Evolutionary conservation across 768 basidiomycete species (phyloP), one percentile per base, ranked within the genome.

Genomic region (Hygrocybe punicea): DNA sequence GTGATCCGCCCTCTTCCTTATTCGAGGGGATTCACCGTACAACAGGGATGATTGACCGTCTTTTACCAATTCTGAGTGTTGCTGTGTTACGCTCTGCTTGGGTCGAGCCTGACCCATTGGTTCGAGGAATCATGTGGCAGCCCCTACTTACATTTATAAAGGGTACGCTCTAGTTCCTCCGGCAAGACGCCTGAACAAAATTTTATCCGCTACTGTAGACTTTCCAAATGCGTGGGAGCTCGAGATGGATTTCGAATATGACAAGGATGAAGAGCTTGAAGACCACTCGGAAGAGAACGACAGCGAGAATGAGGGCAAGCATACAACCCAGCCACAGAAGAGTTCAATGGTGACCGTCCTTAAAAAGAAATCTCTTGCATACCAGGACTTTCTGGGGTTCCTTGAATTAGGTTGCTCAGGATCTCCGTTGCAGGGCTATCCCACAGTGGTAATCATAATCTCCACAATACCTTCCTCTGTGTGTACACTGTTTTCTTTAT

Each of bases 401-500:
- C 80, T 98, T 19, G 76, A 84, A 55, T 72, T 83, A 1, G 91
- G 86, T 10, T 97, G 93, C 68, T 81, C 83, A n/a, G 87, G 89
- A 1, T 83, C 86, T 4, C 87, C 93, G 0, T 67, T 83, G 1
- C 80, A 88, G 60, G 89, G 89, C 2, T 98, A 97, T 68, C 93
- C 92, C 0, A 78, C 86, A 2, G 78, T 96, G 24, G 73, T 97
- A 16, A 77, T 97, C 23, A 78, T 94, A 23, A 67, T 98, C 13
- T 89, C 92, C 1, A 93, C 91, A 0, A 81, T 98, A 11, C 89
- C 93, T 1, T 68, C 78, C 11, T 74, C 78, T 40, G 89, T 91
- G 70, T 51, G 84, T 68, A 17, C 21, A 10, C 13, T n/a, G 16
- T 36, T 55, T 8, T 14, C 29, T 29, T 25, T 37, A 19, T 49